Evolutionary conservation across 139 green algal species (phyloP), one percentile per base, ranked within the genome.

Genomic region (Diplosphaera chodatii): DNA sequence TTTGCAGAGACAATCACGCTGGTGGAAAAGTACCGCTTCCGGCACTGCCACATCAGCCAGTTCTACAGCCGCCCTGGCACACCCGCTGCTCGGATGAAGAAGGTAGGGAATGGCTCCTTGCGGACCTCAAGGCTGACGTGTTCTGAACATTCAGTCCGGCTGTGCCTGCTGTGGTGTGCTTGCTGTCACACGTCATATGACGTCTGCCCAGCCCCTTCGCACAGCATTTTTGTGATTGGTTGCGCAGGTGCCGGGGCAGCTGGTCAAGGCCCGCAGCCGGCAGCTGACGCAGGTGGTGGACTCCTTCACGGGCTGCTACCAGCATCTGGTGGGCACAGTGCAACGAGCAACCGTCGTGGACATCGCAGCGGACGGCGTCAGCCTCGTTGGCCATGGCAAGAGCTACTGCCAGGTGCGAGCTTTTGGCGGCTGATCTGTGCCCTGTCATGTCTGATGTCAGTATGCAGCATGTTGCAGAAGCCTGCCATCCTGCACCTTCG

Each of bases 31-130:
- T 96, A 97, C 84, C 63, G 78, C 29, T 96, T 97, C 73, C 69
- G 80, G 1, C 82, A 95, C 76, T 77, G 72, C 25, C 93, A 98
- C 84, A 96, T 97, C 76, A 89, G 72, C 13, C 91, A 97, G 79
- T 97, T 97, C 83, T 97, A 98, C 78, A 82, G 90, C 0, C 74
- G 89, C 55, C 85, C 91, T 63, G 91, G 93, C 66, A 98, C 93
- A 0, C 92, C 93, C 1, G 93, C 93, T 1, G 93, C 92, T 25
- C 81, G 90, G 62, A 97, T 98, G 93, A 89, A 90, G 64, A 79
- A 80, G 28, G 86, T 93, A 20, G 69, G 77, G 8, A 63, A 63
- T 33, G 23, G 73, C n/a, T n/a, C n/a, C n/a, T n/a, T n/a, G n/a
- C n/a, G n/a, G n/a, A n/a, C n/a, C n/a, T n/a, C n/a, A n/a, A n/a